phyloP scores from a whole-genome alignment of 2,329 filamentous ascomycete species.

The Penicillium vulpinum region DNA sequence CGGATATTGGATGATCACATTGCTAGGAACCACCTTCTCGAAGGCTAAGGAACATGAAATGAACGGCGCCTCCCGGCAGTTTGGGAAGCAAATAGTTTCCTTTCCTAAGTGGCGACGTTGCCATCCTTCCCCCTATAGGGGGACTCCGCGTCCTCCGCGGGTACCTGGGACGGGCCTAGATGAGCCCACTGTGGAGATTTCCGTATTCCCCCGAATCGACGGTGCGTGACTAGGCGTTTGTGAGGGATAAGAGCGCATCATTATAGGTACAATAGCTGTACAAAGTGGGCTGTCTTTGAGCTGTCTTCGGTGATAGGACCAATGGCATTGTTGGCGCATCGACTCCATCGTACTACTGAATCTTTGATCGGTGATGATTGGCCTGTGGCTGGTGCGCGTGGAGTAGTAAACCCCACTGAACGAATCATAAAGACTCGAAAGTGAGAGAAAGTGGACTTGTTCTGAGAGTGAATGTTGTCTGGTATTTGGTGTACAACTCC shows the following conservation, averaged over 20 bases:
- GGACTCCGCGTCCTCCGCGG: constrained; percentile 10
- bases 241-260: not conserved
- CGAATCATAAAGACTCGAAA: constrained; percentile 1
- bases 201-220: constrained; percentile 25
- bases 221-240: constrained; percentile 9
- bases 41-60: constrained; percentile 22
- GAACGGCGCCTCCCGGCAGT: constrained; percentile 18
- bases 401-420: constrained; percentile 1
- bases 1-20: constrained; percentile 1
- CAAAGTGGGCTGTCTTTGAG: constrained; percentile 2
- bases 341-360: constrained; percentile 20
- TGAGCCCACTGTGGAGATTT: constrained; percentile 25
- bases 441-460: not conserved
- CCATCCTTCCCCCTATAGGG: constrained; percentile 12
- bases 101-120: constrained; percentile 13
- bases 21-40: constrained; percentile 19
- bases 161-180: constrained; percentile 24
- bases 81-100: constrained; percentile 22
- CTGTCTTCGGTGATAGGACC: not conserved
- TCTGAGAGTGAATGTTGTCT: not conserved
- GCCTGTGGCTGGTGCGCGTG: not conserved
- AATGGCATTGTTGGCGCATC: constrained; percentile 20
- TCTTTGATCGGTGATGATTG: constrained; percentile 3
- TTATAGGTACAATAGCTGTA: constrained; percentile 1
- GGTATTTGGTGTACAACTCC: not conserved